Evolutionary conservation across 225 moss, liverwort and hornwort species (phyloP).

Genomic region (Ulota crispa): DNA sequence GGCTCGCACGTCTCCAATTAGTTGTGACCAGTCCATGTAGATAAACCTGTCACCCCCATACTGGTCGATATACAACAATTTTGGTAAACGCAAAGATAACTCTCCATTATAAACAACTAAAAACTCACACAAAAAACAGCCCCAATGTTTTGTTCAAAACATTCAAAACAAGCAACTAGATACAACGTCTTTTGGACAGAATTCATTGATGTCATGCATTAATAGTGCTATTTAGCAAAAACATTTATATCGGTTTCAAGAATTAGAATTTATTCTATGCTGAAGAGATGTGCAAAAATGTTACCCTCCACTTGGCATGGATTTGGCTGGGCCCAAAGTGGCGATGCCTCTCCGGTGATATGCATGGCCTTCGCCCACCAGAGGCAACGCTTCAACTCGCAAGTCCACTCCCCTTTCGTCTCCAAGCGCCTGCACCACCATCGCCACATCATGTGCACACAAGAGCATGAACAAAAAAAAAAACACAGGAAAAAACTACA

Average conservation of each 20-base stretch:
- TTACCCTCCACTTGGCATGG: slow-evolving; percentile 95
- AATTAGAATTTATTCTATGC: no score
- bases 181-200: neutral
- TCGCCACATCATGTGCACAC: neutral
- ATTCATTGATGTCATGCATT: neutral
- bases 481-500: neutral
- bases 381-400: slow-evolving; percentile 70
- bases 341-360: slow-evolving; percentile 65
- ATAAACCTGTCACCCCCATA: slow-evolving; percentile 64
- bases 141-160: neutral
- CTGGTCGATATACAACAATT: slow-evolving; percentile 30
- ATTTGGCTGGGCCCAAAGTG: slow-evolving; percentile 64
- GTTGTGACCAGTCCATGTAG: slow-evolving; percentile 78
- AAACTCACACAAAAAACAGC: neutral
- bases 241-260: no score
- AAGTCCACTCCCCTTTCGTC: slow-evolving; percentile 46
- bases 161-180: neutral
- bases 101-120: neutral
- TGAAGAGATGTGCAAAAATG: neutral
- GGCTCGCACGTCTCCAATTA: slow-evolving; percentile 72
- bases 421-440: slow-evolving; percentile 56
- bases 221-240: neutral
- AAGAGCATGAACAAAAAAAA: neutral
- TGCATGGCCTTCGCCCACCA: slow-evolving; percentile 81
- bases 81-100: no score